Evolutionary conservation across 2,329 filamentous ascomycete species (phyloP), one percentile per base, ranked within the genome.

Genomic region (Neofusicoccum sp.): DNA sequence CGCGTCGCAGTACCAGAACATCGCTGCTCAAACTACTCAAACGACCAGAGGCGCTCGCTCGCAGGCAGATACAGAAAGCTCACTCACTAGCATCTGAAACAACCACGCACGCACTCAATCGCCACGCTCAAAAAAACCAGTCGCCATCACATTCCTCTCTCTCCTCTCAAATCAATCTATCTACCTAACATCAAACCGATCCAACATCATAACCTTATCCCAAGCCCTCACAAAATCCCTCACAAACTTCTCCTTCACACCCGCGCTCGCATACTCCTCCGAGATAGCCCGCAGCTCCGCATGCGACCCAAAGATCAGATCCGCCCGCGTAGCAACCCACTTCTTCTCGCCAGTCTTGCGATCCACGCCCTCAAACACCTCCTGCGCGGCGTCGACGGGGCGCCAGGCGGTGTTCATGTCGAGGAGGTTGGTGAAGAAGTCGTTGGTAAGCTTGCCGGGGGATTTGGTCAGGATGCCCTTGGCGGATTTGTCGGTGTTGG

Each of bases 401-500:
- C 85, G 85, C 89, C 89, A 92, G 24, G 76, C 79, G 6, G 83
- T 89, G 73, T 75, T 78, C 68, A 82, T 84, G 69, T 91, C 88
- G 26, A 93, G 83, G 1, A 93, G 80, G 78, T 92, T 91, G 75
- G 90, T 83, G 70, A 93, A 93, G 82, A 91, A 93, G 77, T 92
- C 89, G 75, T 89, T 91, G 70, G 86, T 89, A 68, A 93, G 80
- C 66, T 84, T 75, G 43, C 89, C 89, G 1, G 88, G 86, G 6
- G 79, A 80, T 66, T 81, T 80, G 61, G 89, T 93, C 69, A 92
- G 80, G 61, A 92, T 82, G 62, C 89, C 89, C 61, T 84, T 75
- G 26, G 78, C 71, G 0, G 88, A 90, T 43, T 86, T 86, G 67
- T 92, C 88, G 64, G 80, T 90, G 80, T 92, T 93, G 71, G 84